Conservation (phyloP, 169 alveolate species). For the Eimeria zaria region DNA sequence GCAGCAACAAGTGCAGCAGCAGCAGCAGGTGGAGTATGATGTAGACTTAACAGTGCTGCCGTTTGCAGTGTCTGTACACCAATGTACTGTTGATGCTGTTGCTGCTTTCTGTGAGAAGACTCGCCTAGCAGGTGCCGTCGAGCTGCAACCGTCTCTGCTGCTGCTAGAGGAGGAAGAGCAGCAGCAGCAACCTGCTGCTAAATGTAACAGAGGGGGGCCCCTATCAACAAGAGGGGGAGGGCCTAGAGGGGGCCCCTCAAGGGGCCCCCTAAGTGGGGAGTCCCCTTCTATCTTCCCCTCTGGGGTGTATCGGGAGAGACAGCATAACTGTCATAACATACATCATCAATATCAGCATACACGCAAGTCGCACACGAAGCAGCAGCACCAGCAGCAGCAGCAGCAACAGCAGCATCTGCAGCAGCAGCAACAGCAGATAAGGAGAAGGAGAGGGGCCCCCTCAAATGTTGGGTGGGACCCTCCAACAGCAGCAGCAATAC, state of each 20-base stretch:
- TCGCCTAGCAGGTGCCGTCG: constrained; percentile 2
- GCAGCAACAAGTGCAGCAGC: constrained; percentile 17
- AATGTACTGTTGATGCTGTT: constrained; percentile 33
- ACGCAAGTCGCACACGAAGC: not conserved
- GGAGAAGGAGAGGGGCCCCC: not conserved
- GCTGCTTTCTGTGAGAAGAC: not conserved
- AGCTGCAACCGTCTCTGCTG: not conserved
- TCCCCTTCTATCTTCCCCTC: not conserved
- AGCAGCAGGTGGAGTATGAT: constrained; percentile 33
- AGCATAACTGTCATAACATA: not conserved
- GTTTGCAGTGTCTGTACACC: constrained; percentile 33
- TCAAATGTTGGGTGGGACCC: constrained; percentile 24
- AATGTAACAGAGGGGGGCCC: not conserved
- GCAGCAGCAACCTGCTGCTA: not conserved
- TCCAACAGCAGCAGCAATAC: constrained; percentile 37
- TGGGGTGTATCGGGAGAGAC: not conserved
- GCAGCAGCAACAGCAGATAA: not conserved
- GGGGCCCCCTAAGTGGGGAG: constrained; percentile 1
- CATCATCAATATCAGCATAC: not conserved
- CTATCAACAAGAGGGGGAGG: constrained; percentile 9
- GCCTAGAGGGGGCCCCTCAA: constrained; percentile 30
- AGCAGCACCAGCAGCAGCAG: constrained; percentile 42
- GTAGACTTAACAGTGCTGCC: constrained; percentile 32
- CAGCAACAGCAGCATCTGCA: not conserved
- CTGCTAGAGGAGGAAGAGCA: not conserved